These are phyloP conservation scores for Filobasidium floriforme DNA, from an alignment of 768 basidiomycete species.

Conservation along the genomic window DNA sequence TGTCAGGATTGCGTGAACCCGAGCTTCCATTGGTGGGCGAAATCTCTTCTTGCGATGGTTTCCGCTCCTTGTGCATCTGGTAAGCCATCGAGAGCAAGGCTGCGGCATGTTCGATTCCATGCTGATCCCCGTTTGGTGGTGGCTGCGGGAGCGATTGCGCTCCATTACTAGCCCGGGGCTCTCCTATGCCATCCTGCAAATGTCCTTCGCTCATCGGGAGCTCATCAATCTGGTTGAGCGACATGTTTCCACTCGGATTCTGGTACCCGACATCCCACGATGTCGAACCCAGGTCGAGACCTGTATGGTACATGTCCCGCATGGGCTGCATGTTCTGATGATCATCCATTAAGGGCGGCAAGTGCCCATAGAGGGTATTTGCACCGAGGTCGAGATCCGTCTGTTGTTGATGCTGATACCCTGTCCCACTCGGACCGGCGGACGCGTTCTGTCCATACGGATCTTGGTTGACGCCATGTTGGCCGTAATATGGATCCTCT, in stretches of 20 bases:
- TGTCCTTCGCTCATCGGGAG: neutral
- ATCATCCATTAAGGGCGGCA: slow-evolving; percentile 31
- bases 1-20: neutral
- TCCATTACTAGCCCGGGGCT: too few species aligned
- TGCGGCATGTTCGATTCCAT: slow-evolving; percentile 43
- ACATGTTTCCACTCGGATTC: slow-evolving; percentile 15
- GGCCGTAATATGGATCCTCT: neutral
- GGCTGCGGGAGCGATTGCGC: neutral
- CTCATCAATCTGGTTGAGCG: slow-evolving; percentile 20
- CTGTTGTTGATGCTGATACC: slow-evolving; percentile 15
- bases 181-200: too few species aligned
- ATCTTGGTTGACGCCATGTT: neutral
- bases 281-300: neutral
- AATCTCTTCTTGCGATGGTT: neutral
- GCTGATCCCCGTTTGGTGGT: neutral
- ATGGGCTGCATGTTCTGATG: slow-evolving; percentile 10
- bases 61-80: slow-evolving; percentile 4
- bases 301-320: neutral
- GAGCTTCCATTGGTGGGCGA: neutral
- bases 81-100: slow-evolving; percentile 43
- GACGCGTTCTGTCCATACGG: neutral
- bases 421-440: neutral
- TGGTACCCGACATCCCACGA: slow-evolving; percentile 1
- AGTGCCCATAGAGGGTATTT: slow-evolving; percentile 25
- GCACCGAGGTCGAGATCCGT: slow-evolving; percentile 27